Evolutionary conservation across 345 rosid genomes (phyloP).

Genomic region (Erodium maritimum): DNA sequence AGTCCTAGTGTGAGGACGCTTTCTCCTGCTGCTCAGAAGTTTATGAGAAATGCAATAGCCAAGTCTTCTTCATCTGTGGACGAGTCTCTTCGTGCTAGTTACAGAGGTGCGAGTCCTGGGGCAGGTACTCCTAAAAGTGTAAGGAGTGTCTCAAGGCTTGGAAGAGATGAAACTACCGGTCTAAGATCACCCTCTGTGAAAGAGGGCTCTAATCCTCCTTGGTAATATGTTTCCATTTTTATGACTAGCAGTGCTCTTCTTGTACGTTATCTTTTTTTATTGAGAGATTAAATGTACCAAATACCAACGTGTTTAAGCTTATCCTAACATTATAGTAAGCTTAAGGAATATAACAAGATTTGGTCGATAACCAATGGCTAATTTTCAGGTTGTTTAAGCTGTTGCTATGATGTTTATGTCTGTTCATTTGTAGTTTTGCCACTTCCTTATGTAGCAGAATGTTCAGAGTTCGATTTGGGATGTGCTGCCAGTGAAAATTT

Average conservation of each 20-base stretch:
- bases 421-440: neutral
- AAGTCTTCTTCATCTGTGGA: slow-evolving; percentile 76
- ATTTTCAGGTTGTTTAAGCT: neutral
- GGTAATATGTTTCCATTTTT: slow-evolving; percentile 18
- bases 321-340: neutral
- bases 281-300: neutral
- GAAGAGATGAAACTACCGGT: slow-evolving; percentile 54
- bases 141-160: slow-evolving; percentile 70
- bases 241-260: neutral
- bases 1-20: slow-evolving; percentile 69
- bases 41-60: slow-evolving; percentile 72
- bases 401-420: neutral
- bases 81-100: slow-evolving; percentile 90
- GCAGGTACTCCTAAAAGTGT: slow-evolving; percentile 56
- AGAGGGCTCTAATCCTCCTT: slow-evolving; percentile 44
- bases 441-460: neutral
- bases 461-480: neutral
- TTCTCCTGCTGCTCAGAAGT: slow-evolving; percentile 97
- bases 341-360: neutral
- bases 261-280: neutral
- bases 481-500: neutral
- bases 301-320: neutral
- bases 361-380: neutral
- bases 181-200: slow-evolving; percentile 55
- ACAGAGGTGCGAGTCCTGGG: slow-evolving; percentile 73